A percentile compares a stretch with the other conserved stretches of the same genome.
Evolutionary conservation across 2,329 filamentous ascomycete species (phyloP).

Genomic region (Acrodontium crateriforme): DNA sequence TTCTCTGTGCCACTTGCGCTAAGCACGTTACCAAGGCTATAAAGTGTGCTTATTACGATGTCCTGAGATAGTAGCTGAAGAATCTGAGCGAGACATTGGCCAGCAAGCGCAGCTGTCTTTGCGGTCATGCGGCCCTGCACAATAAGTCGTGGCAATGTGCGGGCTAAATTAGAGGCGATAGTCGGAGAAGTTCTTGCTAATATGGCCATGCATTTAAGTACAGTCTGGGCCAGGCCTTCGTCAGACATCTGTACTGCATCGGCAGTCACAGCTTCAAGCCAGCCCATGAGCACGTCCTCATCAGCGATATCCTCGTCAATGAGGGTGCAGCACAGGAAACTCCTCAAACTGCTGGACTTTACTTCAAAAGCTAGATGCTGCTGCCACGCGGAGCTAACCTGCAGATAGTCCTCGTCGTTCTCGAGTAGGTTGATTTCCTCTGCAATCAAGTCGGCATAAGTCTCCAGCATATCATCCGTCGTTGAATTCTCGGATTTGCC

Average conservation of each 20-base stretch:
- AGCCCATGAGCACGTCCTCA: conserved; percentile 61
- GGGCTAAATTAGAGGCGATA: conserved; percentile 61
- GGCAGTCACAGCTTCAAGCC: conserved; percentile 71
- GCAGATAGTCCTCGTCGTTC: conserved; percentile 77
- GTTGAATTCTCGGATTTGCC: conserved; percentile 3
- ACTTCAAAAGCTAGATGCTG: conserved; percentile 75
- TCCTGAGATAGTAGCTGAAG: conserved; percentile 77
- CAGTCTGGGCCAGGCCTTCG: conserved; percentile 58
- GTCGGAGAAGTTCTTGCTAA: conserved; percentile 61
- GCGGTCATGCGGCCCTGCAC: conserved; percentile 65
- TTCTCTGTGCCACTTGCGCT: conserved; percentile 48
- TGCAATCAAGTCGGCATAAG: conserved; percentile 56
- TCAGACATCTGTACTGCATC: conserved; percentile 76
- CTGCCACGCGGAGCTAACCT: conserved; percentile 72
- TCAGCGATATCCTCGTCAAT: conserved; percentile 73
- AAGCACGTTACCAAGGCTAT: conserved; percentile 89
- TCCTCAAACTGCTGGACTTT: conserved; percentile 67
- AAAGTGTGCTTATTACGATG: conserved; percentile 85
- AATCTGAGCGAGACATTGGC: conserved; percentile 70
- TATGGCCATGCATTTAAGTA: conserved; percentile 69
- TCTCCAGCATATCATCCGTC: conserved; percentile 41
- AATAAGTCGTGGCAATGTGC: conserved; percentile 71
- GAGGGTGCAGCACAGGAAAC: conserved; percentile 73
- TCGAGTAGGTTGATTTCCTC: conserved; percentile 81
- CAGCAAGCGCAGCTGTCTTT: conserved; percentile 59